phyloP scores from a whole-genome alignment of 2,329 filamentous ascomycete species.

The Aspergillus hortae region DNA sequence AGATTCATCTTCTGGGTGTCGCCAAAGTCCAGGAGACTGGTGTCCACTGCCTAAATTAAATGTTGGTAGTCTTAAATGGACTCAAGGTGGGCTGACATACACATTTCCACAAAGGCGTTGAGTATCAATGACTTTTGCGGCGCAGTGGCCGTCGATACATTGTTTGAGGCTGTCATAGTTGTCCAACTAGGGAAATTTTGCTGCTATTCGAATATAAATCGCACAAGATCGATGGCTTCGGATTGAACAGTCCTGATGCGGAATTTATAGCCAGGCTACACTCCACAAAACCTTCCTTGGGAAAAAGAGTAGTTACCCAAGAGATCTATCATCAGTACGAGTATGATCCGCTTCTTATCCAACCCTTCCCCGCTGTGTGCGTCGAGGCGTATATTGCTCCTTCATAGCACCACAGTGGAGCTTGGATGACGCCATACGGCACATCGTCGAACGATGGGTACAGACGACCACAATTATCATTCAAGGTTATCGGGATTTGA shows the following conservation, averaged over 20 bases:
- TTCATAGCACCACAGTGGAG: constrained; percentile 32
- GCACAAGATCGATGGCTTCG: neutral
- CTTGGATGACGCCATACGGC: constrained; percentile 31
- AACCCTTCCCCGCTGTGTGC: constrained; percentile 11
- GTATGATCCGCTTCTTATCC: too few relatives aligned
- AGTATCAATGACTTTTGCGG: constrained; percentile 47
- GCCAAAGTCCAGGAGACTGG: constrained; percentile 58
- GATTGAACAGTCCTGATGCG: neutral
- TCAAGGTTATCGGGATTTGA: too few relatives aligned
- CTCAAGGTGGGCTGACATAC: constrained; percentile 20
- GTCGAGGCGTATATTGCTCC: neutral
- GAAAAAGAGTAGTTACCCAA: too few relatives aligned
- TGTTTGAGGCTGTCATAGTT: neutral
- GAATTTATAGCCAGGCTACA: too few relatives aligned
- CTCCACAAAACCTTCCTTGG: too few relatives aligned
- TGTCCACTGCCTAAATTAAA: constrained; percentile 43
- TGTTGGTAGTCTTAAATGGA: too few relatives aligned
- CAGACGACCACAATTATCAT: too few relatives aligned
- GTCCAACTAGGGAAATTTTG: too few relatives aligned
- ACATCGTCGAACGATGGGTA: neutral
- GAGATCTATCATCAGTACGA: too few relatives aligned
- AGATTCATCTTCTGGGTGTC: constrained; percentile 62
- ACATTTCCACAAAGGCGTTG: constrained; percentile 52
- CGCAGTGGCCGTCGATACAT: neutral
- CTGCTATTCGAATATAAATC: neutral